Conservation (phyloP, 2,329 filamentous ascomycete species). For the Neoscytalidium dimidiatum region DNA sequence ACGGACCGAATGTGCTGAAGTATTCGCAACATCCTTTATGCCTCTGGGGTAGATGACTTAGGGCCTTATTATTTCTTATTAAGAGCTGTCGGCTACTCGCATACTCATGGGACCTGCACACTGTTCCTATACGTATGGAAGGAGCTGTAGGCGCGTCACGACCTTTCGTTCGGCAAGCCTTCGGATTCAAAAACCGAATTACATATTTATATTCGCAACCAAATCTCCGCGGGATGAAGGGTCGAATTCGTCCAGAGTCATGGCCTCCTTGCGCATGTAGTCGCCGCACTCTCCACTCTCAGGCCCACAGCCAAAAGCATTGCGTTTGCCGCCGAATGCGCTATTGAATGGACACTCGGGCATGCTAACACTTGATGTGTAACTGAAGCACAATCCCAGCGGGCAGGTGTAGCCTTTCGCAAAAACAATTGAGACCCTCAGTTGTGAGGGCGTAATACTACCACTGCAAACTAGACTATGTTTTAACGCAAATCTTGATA, state of each 20-base stretch:
- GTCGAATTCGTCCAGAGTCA: slow-evolving; percentile 44
- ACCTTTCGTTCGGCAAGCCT: too few relatives aligned
- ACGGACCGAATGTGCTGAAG: too few relatives aligned
- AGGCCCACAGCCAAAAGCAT: slow-evolving; percentile 49
- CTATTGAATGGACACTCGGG: slow-evolving; percentile 95
- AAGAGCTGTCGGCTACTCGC: too few relatives aligned
- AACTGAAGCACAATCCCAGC: slow-evolving; percentile 99
- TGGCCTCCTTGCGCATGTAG: slow-evolving; percentile 49
- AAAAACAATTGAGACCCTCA: slow-evolving; percentile 99
- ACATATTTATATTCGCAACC: slow-evolving; percentile 25
- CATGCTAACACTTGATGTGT: slow-evolving; percentile 99
- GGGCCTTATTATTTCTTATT: too few relatives aligned
- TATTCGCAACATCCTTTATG: too few relatives aligned
- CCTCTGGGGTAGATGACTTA: too few relatives aligned
- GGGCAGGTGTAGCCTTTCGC: slow-evolving; percentile 99
- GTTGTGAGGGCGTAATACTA: slow-evolving; percentile 99
- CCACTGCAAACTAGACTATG: slow-evolving; percentile 77
- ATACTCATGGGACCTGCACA: too few relatives aligned
- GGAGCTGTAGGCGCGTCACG: too few relatives aligned
- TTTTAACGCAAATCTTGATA: slow-evolving; percentile 99
- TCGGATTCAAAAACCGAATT: too few relatives aligned
- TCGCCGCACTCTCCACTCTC: slow-evolving; percentile 67
- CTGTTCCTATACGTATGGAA: too few relatives aligned
- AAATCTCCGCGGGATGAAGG: slow-evolving; percentile 45
- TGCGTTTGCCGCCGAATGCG: slow-evolving; percentile 64